Evolutionary conservation across 805 yeast species (phyloP), one percentile per base, ranked within the genome.

Genomic region (Pichia kluyveri): DNA sequence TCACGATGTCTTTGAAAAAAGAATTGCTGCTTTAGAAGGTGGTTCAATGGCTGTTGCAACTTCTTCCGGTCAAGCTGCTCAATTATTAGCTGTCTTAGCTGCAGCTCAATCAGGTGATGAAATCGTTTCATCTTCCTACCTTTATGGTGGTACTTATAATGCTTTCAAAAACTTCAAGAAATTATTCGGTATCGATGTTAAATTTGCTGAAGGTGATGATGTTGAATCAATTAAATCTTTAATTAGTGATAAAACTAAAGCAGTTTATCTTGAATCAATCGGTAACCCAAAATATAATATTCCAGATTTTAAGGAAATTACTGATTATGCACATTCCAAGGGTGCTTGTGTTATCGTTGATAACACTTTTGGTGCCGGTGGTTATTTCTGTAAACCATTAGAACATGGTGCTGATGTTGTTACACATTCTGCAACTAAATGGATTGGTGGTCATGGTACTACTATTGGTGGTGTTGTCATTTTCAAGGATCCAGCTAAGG

Each of bases 361-460:
- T 69, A 90, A 90, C 79, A 90, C 98, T 18, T 90, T 90, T 60
- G 98, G 96, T 63, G 96, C 96, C 41, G 97, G 96, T 68, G 97
- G 97, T 44, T 89, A 69, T 72, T 77, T 86, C 59, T 78, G 86
- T 51, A 80, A 77, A 56, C 98, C 98, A 53, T 69, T 90, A 56
- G 85, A 85, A 53, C 84, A 78, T 60, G 97, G 97, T 56, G 97
- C 88, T 42, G 96, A 90, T 65, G 83, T 90, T 55, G 84, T 91
- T 34, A 85, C 85, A 19, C 96, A 90, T 67, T 89, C 96, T 52
- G 96, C 96, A 47, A 90, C 98, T 51, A 90, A 90, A 68, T 91
- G 96, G 96, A 90, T 90, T 56, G 96, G 96, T 54, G 98, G 97
- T 51, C 97, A 90, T 63, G 97, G 98, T 63, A 88, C 86, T 49